Conservation (phyloP, 2,329 filamentous ascomycete genomes). For the Botrytis fragariae region DNA sequence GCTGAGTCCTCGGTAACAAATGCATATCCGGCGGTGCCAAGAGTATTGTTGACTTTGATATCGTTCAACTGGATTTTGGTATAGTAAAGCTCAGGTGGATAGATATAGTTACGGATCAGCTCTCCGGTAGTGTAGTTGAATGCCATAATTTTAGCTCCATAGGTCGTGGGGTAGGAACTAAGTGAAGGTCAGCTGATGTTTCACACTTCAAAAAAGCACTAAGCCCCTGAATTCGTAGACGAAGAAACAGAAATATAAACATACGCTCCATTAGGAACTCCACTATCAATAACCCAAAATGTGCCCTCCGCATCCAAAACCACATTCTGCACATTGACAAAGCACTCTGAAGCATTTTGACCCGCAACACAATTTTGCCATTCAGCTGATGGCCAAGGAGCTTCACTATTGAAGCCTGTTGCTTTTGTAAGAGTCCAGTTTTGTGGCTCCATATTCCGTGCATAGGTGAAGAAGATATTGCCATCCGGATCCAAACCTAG, state of each 20-base stretch:
- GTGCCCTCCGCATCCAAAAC: not conserved
- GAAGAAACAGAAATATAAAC: not conserved
- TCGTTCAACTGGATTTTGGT: not conserved
- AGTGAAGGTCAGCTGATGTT: not conserved
- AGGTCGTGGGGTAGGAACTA: not conserved
- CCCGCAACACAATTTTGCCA: not conserved
- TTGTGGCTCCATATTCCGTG: conserved; percentile 1
- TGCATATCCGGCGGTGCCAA: conserved; percentile 1
- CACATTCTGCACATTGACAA: conserved; percentile 1
- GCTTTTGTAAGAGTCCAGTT: conserved; percentile 1
- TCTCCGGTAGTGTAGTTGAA: conserved; percentile 6
- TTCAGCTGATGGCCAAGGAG: conserved; percentile 8
- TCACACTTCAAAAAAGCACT: not conserved
- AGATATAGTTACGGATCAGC: conserved; percentile 5
- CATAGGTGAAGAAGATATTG: conserved; percentile 12
- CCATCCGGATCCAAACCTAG: not conserved
- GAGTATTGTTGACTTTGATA: not conserved
- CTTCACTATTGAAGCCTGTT: not conserved
- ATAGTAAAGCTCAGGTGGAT: conserved; percentile 9
- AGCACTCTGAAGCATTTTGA: conserved; percentile 3
- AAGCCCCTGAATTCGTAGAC: not conserved
- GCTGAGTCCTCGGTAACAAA: conserved; percentile 4
- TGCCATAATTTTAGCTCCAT: conserved; percentile 1
- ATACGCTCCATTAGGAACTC: conserved; percentile 5
- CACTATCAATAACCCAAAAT: conserved; percentile 1